phyloP scores from a whole-genome alignment of 2,329 filamentous ascomycete species.

The Aureobasidium uvarum region DNA sequence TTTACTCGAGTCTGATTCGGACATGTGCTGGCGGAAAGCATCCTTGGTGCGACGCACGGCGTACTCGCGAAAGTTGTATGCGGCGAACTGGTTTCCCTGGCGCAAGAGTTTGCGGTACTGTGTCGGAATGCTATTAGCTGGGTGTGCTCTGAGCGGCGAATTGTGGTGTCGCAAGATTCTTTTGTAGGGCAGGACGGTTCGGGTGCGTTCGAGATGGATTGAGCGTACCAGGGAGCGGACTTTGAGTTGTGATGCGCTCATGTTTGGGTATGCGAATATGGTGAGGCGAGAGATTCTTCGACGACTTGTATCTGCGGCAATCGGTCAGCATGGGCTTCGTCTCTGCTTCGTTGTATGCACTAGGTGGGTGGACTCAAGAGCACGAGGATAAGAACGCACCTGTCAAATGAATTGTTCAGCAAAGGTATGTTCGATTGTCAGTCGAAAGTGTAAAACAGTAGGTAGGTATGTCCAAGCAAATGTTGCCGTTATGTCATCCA shows the following conservation, averaged over 20 bases:
- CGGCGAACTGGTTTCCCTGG: slow-evolving; percentile 79
- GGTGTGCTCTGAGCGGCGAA: slow-evolving; percentile 1
- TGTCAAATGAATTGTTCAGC: background rate
- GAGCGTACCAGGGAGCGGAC: slow-evolving; percentile 30
- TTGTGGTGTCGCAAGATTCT: background rate
- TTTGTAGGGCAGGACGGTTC: background rate
- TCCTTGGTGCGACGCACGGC: slow-evolving; percentile 86
- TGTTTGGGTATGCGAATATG: slow-evolving; percentile 4
- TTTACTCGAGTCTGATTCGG: slow-evolving; percentile 68
- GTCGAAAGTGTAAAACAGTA: background rate
- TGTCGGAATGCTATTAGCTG: background rate
- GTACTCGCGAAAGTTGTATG: slow-evolving; percentile 98
- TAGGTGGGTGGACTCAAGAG: background rate
- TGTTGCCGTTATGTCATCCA: slow-evolving; percentile 20
- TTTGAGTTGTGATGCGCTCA: slow-evolving; percentile 28
- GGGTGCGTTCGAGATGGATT: background rate
- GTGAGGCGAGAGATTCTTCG: slow-evolving; percentile 15
- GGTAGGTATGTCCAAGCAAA: slow-evolving; percentile 7
- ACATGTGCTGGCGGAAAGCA: slow-evolving; percentile 78
- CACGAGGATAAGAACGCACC: background rate
- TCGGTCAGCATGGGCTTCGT: slow-evolving; percentile 1
- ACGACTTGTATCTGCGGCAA: slow-evolving; percentile 6
- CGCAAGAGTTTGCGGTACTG: slow-evolving; percentile 92
- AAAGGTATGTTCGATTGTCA: background rate
- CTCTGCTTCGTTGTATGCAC: background rate